Conservation (phyloP, 106 monocot species). For the Gastrodia elata region DNA sequence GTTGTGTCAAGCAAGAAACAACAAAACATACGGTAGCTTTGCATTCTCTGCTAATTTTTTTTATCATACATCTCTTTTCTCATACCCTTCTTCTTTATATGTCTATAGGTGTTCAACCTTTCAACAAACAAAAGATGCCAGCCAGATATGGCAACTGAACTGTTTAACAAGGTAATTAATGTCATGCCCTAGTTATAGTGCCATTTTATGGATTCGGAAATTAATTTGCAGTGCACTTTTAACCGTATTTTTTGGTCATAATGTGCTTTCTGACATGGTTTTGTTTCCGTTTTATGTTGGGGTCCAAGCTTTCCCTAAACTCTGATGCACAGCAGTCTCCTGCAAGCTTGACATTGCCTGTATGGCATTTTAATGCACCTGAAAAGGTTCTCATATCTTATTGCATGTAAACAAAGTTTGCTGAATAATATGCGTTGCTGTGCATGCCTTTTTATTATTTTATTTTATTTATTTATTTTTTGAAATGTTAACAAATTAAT, state of each 20-base stretch:
- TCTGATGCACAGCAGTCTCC: conserved; percentile 4
- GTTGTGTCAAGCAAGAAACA: conserved; percentile 18
- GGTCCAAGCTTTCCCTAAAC: conserved; percentile 16
- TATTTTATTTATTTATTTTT: not conserved
- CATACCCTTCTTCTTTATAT: not conserved
- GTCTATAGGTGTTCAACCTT: conserved; percentile 18
- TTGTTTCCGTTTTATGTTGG: not conserved
- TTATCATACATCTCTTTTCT: not conserved
- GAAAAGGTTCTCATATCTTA: conserved; percentile 10
- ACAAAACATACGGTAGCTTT: conserved; percentile 14
- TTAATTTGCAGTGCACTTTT: not conserved
- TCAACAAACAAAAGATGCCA: conserved; percentile 22
- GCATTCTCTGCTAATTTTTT: not conserved
- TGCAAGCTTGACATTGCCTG: not conserved
- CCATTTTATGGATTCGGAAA: not conserved
- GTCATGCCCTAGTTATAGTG: not conserved
- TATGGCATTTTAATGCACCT: not conserved
- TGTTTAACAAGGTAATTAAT: conserved; percentile 25
- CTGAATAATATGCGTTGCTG: not conserved
- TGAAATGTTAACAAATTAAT: not conserved
- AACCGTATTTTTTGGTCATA: not conserved
- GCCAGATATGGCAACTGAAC: conserved; percentile 20
- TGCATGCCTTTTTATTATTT: not conserved
- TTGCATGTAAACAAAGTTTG: not conserved
- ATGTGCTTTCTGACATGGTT: not conserved